These are phyloP conservation scores for Amphicarpaea edgeworthii DNA, from an alignment of 306 rosid species.

Conservation along the genomic window DNA sequence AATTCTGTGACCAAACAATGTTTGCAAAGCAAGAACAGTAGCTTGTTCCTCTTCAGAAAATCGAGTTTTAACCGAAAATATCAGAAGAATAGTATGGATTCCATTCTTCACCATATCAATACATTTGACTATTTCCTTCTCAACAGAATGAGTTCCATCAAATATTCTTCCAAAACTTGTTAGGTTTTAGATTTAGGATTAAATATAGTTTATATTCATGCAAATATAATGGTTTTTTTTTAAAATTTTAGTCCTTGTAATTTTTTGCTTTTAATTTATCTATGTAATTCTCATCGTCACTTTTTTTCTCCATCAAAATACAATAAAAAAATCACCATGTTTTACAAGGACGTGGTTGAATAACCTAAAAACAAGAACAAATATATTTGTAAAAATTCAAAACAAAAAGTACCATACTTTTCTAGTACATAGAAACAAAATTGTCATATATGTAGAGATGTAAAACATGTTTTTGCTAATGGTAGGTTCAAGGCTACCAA, in stretches of 20 bases:
- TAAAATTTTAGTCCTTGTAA: no score
- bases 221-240: no score
- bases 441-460: no score
- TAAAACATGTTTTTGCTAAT: no score
- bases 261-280: not conserved
- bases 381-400: no score
- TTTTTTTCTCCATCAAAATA: not conserved
- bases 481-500: not conserved
- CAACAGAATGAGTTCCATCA: not conserved
- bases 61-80: conserved; percentile 34
- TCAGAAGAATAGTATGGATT: not conserved
- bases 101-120: not conserved
- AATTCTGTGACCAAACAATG: not conserved
- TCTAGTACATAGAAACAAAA: no score
- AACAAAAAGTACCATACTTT: no score
- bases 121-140: not conserved
- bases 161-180: not conserved
- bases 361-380: no score
- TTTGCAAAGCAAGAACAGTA: not conserved
- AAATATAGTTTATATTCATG: not conserved
- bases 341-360: no score
- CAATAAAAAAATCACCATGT: no score
- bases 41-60: not conserved
- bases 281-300: not conserved
- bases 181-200: not conserved